Evolutionary conservation across 352 stramenopile species (phyloP).

Genomic region (Phytophthora lateralis): DNA sequence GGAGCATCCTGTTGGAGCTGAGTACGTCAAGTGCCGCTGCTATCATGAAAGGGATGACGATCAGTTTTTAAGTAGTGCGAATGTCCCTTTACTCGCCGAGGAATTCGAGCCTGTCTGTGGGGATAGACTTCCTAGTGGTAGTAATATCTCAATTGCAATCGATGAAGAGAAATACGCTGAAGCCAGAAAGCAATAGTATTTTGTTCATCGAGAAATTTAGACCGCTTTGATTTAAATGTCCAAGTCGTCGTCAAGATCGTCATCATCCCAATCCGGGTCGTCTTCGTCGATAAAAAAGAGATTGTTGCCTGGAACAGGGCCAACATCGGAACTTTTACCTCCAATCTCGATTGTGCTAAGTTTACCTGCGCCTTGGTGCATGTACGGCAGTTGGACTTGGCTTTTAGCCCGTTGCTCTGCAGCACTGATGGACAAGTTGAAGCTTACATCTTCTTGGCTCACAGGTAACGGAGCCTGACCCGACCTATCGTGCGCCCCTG

Average conservation of each 20-base stretch:
- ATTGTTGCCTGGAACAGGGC: slow-evolving; percentile 18
- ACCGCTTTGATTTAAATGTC: slow-evolving; percentile 38
- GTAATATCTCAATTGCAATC: background rate
- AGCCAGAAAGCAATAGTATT: background rate
- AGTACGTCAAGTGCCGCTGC: slow-evolving; percentile 29
- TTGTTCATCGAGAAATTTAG: slow-evolving; percentile 1
- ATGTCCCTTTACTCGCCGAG: slow-evolving; percentile 23
- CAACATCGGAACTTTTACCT: slow-evolving; percentile 1
- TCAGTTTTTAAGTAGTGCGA: slow-evolving; percentile 19
- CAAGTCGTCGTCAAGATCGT: slow-evolving; percentile 64
- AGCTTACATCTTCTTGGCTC: slow-evolving; percentile 62
- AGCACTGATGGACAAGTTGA: slow-evolving; percentile 70
- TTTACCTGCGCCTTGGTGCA: slow-evolving; percentile 46
- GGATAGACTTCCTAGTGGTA: background rate
- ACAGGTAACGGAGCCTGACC: slow-evolving; percentile 49
- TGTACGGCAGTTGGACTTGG: slow-evolving; percentile 74
- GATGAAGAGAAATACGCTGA: background rate
- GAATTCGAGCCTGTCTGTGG: slow-evolving; percentile 11
- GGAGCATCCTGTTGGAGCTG: slow-evolving; percentile 12
- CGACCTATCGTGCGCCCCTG: background rate
- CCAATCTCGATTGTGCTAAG: slow-evolving; percentile 1
- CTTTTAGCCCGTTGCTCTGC: slow-evolving; percentile 64
- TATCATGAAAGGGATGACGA: slow-evolving; percentile 1
- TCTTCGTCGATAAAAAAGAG: slow-evolving; percentile 85
- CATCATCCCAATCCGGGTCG: slow-evolving; percentile 76